Evolutionary conservation across 305 asterid species (phyloP).

Genomic region (Fraxinus platypoda): DNA sequence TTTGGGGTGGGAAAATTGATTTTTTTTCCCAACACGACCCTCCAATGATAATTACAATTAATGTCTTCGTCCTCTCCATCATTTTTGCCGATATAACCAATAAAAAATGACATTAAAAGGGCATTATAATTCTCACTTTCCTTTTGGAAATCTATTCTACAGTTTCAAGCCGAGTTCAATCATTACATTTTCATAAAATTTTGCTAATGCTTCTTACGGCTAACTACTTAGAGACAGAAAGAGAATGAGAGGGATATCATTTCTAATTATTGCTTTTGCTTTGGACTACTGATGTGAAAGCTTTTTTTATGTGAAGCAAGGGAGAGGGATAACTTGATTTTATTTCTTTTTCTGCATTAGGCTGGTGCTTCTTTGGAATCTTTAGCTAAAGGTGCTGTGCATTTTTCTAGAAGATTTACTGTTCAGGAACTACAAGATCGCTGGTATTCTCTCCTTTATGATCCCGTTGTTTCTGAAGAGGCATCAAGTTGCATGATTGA

Average conservation of each 20-base stretch:
- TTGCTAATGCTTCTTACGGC: background rate
- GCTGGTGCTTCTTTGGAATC: conserved; percentile 90
- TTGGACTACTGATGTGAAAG: background rate
- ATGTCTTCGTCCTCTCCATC: background rate
- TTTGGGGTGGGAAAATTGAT: too few species aligned
- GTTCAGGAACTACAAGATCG: conserved; percentile 67
- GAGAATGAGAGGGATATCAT: background rate
- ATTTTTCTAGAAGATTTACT: conserved; percentile 65
- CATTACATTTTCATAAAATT: background rate
- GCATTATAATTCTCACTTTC: background rate
- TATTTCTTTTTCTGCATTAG: conserved; percentile 33
- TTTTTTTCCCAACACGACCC: too few species aligned
- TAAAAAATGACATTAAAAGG: background rate
- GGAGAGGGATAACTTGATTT: background rate
- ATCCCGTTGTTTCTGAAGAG: conserved; percentile 52
- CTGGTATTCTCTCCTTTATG: conserved; percentile 80
- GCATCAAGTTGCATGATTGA: conserved; percentile 56
- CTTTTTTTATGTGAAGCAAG: background rate
- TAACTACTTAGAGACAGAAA: background rate
- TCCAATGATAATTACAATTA: background rate
- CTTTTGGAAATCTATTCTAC: background rate
- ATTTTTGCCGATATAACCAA: background rate
- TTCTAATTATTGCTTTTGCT: background rate
- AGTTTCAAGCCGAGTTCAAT: background rate
- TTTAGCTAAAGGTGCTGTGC: conserved; percentile 89